Evolutionary conservation across 2,329 filamentous ascomycete species (phyloP).

Genomic region (Cryphonectria naterciae): DNA sequence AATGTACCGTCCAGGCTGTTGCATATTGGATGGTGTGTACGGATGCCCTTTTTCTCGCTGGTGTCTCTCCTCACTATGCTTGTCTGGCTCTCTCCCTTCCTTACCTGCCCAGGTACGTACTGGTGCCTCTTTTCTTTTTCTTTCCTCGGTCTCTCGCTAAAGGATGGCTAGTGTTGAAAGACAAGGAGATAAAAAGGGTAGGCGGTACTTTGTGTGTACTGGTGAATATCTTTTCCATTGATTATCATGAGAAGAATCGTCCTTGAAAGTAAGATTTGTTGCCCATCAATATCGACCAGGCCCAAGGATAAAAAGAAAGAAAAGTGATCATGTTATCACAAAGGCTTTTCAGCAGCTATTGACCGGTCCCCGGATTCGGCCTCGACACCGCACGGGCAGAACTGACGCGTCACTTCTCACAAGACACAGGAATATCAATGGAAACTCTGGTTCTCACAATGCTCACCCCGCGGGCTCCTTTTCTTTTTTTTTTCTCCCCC

Average conservation of each 20-base stretch:
- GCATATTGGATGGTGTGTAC: conserved; percentile 25
- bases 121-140: too few relatives aligned
- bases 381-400: conserved; percentile 8
- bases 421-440: conserved; percentile 6
- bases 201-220: too few relatives aligned
- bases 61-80: background rate
- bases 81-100: background rate
- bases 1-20: conserved; percentile 16
- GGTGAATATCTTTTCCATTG: too few relatives aligned
- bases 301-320: background rate
- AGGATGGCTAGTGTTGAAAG: background rate
- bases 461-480: background rate
- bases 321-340: background rate
- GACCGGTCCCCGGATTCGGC: background rate
- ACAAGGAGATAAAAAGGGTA: background rate
- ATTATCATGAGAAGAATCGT: background rate
- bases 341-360: background rate
- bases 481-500: background rate
- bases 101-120: background rate
- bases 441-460: background rate
- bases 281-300: background rate
- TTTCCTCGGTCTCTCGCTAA: too few relatives aligned
- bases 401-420: conserved; percentile 19
- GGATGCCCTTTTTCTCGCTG: background rate
- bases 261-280: background rate